phyloP scores from a whole-genome alignment of 208 protist genomes.

The Acanthamoeba divionensis region DNA sequence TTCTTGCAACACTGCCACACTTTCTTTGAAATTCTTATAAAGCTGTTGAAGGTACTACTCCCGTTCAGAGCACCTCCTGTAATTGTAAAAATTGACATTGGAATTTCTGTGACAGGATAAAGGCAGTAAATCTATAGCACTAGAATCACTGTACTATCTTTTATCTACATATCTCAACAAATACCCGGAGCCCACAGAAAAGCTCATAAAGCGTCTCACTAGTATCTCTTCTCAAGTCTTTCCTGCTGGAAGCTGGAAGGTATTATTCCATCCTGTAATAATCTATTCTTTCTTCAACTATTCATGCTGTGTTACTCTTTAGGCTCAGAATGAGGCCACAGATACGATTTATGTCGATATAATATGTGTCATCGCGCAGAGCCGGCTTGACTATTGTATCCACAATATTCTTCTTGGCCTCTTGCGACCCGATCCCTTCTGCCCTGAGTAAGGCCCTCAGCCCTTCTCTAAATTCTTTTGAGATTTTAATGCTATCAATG shows the following conservation, averaged over 20 bases:
- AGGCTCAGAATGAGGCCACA: not conserved
- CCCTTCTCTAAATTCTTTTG: not conserved
- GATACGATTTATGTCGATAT: conserved; percentile 18
- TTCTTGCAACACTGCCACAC: not conserved
- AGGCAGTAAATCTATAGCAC: not conserved
- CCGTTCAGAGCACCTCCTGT: not conserved
- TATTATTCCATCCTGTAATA: not conserved
- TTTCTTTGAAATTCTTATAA: not conserved
- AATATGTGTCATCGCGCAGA: conserved; percentile 28
- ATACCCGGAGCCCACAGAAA: not conserved
- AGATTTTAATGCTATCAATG: not conserved
- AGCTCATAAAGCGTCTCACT: not conserved
- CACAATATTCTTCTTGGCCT: not conserved
- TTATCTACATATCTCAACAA: not conserved
- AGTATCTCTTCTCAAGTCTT: conserved; percentile 14
- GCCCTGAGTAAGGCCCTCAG: not conserved
- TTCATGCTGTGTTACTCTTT: not conserved
- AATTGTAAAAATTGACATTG: not conserved
- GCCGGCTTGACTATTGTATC: conserved; percentile 21
- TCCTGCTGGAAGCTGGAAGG: conserved; percentile 17
- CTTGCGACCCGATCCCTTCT: not conserved
- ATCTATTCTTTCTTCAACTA: not conserved
- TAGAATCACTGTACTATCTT: conserved; percentile 4
- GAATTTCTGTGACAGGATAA: not conserved
- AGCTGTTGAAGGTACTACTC: conserved; percentile 29